phyloP scores from a whole-genome alignment of 306 rosid species.

The Styphnolobium japonicum region DNA sequence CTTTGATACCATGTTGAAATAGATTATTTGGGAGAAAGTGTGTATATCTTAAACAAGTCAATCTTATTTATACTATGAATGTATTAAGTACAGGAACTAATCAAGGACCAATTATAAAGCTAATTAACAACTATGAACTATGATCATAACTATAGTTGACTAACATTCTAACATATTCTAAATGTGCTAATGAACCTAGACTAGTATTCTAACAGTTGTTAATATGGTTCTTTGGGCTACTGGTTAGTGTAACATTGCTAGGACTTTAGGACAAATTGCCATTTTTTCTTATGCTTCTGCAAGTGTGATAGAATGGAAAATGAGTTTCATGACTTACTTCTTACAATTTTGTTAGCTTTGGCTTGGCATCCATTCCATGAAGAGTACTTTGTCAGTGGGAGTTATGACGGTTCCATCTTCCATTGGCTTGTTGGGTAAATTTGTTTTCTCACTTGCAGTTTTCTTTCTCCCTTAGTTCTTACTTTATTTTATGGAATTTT shows the following conservation, averaged over 20 bases:
- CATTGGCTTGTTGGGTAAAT: slow-evolving; percentile 99
- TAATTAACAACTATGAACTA: too few relatives aligned
- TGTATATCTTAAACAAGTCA: too few relatives aligned
- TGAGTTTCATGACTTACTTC: slow-evolving; percentile 30
- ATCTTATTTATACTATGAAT: too few relatives aligned
- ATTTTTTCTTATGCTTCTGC: slow-evolving; percentile 21
- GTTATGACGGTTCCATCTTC: slow-evolving; percentile 91
- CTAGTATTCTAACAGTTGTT: too few relatives aligned
- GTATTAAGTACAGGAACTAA: too few relatives aligned
- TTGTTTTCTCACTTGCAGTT: slow-evolving; percentile 1
- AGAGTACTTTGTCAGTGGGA: slow-evolving; percentile 98
- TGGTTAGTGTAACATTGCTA: slow-evolving; percentile 2
- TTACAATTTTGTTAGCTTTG: slow-evolving; percentile 59
- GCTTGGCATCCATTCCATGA: slow-evolving; percentile 99
- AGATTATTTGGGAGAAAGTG: too few relatives aligned
- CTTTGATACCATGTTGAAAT: too few relatives aligned
- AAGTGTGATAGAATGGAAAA: slow-evolving; percentile 8
- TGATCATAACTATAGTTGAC: too few relatives aligned
- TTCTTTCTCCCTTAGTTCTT: background rate
- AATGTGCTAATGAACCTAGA: too few relatives aligned
- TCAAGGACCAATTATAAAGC: too few relatives aligned
- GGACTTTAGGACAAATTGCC: background rate
- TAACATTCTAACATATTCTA: too few relatives aligned
- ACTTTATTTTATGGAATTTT: background rate
- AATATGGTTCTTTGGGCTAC: background rate